Evolutionary conservation across 129 eudicot genomes (phyloP), one percentile per base, ranked within the genome.

Genomic region (Artemisia argyi): DNA sequence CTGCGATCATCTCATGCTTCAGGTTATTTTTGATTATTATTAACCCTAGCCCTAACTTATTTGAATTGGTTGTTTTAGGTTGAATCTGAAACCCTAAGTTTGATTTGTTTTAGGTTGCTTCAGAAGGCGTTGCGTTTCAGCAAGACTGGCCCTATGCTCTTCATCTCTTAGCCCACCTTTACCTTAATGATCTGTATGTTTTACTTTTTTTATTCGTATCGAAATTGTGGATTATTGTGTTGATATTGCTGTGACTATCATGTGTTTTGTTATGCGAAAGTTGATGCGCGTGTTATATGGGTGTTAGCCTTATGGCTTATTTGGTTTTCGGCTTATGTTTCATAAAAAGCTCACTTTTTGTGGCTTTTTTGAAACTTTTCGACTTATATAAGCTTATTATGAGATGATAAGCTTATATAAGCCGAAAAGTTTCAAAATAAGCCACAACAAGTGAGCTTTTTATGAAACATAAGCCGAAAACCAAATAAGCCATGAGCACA

Each of bases 91-190:
- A 78, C 81, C 83, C 87, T 84, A 80, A 5, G 19, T 54, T 32
- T 58, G 32, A 67, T 32, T 24, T 44, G 19, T 57, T 76, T 62
- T 65, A 88, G 97, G 79, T 70, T 66, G 86, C 97, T 74, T 70
- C 92, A 1, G 75, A 88, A 73, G 97, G 95, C 47, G 71, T 78
- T 66, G 73, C 85, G 5, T 88, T 75, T 82, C 86, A 83, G 30
- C 92, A 88, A 16, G 92, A 91, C 44, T 91, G 97, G 97, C 97
- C 97, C 0, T 94, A 84, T 76, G 97, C 97, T 10, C 79, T 90
- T 80, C 93, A 94, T 72, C 93, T 94, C 18, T 85, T 94, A 46
- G 97, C 88, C 47, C 89, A 82, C 81, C 75, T 90, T 69, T 94
- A 90, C 78, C 77, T 87, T 50, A 81, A 83, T 50, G 99, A 94